Evolutionary conservation across 805 yeast species (phyloP).

Genomic region (Zygoascus tannicola): DNA sequence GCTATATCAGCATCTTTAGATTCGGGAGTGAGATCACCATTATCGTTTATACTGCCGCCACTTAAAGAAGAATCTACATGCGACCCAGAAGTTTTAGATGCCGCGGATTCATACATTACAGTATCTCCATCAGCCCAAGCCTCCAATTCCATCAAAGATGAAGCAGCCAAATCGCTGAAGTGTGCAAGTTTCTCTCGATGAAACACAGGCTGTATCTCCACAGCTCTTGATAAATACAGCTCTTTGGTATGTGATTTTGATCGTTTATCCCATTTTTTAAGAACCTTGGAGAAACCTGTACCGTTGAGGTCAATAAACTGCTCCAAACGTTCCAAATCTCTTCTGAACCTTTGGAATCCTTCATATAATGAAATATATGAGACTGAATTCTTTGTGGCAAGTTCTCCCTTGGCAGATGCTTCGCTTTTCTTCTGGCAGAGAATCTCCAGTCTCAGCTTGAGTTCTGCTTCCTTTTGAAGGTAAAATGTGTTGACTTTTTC

Average conservation of each 20-base stretch:
- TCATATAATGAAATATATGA: constrained; percentile 76
- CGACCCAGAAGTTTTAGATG: not conserved
- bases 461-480: constrained; percentile 81
- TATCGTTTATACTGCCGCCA: not conserved
- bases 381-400: constrained; percentile 55
- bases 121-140: constrained; percentile 49
- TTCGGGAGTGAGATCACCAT: not conserved
- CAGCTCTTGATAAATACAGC: constrained; percentile 81
- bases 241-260: constrained; percentile 93
- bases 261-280: constrained; percentile 97
- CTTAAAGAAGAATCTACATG: not conserved
- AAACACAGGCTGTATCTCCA: constrained; percentile 93
- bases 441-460: constrained; percentile 69
- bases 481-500: constrained; percentile 94
- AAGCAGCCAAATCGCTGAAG: constrained; percentile 56
- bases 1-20: not conserved
- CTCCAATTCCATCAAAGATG: constrained; percentile 59
- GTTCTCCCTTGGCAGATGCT: constrained; percentile 34
- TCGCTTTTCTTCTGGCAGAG: constrained; percentile 61
- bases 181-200: constrained; percentile 80
- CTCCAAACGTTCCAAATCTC: constrained; percentile 79
- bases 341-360: constrained; percentile 79
- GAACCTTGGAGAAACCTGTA: constrained; percentile 89
- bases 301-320: constrained; percentile 93
- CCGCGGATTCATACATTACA: constrained; percentile 21